Evolutionary conservation across 2,329 filamentous ascomycete species (phyloP), one percentile per base, ranked within the genome.

Genomic region (Cadophora malorum): DNA sequence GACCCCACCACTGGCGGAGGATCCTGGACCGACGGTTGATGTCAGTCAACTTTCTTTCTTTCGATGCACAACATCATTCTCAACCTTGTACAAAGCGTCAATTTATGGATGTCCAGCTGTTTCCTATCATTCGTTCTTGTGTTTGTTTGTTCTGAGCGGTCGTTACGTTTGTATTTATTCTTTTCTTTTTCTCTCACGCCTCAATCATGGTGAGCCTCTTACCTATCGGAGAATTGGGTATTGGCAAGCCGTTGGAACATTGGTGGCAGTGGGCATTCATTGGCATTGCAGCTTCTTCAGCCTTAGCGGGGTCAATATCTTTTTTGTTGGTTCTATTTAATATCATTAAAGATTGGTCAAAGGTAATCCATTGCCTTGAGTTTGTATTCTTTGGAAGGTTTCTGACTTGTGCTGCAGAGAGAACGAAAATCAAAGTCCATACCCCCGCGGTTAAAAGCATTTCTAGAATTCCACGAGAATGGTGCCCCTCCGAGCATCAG

Each of bases 181-280:
- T 19, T 45, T 64, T 55, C 35, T 16, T 38, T 64, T 52, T 28
- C n/a, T 16, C 35, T 12, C 31, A 55, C 50, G 12, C 10, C n/a
- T 19, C 33, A 64, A 52, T 52, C 19, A 64, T 64, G 61, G 47
- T 53, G 6, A 53, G 28, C 35, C 61, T 64, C 12, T 25, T 64
- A 28, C 9, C 28, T 19, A 41, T 64, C 19, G 61, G 61, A 31
- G 61, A 53, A n/a, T 9, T 64, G 28, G 61, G 61, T 23, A 55
- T 64, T 12, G 49, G 49, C n/a, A 31, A 55, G 31, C 61, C 61
- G 1, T 35, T 64, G n/a, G 61, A 64, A 45, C 61, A 64, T 38
- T 64, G 61, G 61, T 64, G 61, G 61, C 61, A 64, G 16, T 64
- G 61, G 61, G 49, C 61, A 9, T 64, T 55, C 23, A 64, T 64